Evolutionary conservation across 176 grass and related monocot species (phyloP).

Genomic region (Secale cereale): DNA sequence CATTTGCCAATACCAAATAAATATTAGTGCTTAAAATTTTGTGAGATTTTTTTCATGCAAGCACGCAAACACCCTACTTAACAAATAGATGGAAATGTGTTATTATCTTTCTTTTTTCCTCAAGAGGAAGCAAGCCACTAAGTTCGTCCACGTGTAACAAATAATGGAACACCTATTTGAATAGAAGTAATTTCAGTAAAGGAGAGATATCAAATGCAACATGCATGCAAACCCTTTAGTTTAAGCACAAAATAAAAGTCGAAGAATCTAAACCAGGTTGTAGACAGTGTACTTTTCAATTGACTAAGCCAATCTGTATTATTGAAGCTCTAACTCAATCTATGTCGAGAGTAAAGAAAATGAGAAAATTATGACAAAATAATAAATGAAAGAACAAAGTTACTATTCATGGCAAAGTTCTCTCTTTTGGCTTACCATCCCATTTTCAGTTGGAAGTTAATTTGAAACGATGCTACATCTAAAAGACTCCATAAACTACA

Average conservation of each 20-base stretch:
- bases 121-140: background rate
- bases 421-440: background rate
- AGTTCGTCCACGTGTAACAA: background rate
- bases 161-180: conserved; percentile 9
- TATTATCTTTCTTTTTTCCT: background rate
- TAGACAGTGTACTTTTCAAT: background rate
- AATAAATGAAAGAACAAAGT: background rate
- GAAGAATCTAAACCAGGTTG: background rate
- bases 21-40: background rate
- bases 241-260: background rate
- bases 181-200: conserved; percentile 16
- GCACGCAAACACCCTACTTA: background rate
- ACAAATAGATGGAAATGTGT: background rate
- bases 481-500: background rate
- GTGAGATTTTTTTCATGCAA: background rate
- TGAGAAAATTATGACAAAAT: background rate
- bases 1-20: background rate
- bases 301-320: background rate
- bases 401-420: background rate
- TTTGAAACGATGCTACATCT: background rate
- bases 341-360: background rate
- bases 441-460: background rate
- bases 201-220: background rate
- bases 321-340: background rate
- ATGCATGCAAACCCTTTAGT: background rate